Conservation (phyloP, 140 eudicot species). For the Stevia rebaudiana region DNA sequence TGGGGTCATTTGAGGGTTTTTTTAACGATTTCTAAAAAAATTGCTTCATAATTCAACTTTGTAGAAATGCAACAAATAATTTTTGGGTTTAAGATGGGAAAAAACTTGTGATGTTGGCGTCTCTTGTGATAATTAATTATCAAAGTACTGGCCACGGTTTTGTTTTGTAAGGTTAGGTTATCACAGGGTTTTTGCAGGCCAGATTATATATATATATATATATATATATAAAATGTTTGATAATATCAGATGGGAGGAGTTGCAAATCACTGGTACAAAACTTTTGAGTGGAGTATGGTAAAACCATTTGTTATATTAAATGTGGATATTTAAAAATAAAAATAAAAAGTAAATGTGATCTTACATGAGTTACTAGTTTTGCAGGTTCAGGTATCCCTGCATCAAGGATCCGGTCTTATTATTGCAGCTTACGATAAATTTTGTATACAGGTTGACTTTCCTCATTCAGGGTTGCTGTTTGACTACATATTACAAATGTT, state of each 20-base stretch:
- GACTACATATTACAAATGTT: constrained; percentile 13
- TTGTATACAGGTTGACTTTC: constrained; percentile 62
- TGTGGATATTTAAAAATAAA: constrained; percentile 5
- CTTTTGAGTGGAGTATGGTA: constrained; percentile 4
- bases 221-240: not conserved
- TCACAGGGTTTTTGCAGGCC: constrained; percentile 6
- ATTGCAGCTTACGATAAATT: constrained; percentile 48
- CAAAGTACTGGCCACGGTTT: not conserved
- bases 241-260: constrained; percentile 11
- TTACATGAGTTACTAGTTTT: constrained; percentile 53
- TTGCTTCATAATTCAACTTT: not conserved
- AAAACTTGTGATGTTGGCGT: not conserved
- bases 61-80: not conserved
- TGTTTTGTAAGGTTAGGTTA: constrained; percentile 10
- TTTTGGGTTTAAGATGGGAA: constrained; percentile 1
- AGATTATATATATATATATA: not conserved
- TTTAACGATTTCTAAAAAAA: not conserved
- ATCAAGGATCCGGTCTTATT: constrained; percentile 35
- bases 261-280: constrained; percentile 4
- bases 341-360: constrained; percentile 24
- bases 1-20: not conserved
- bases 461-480: constrained; percentile 25
- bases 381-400: constrained; percentile 78
- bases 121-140: not conserved
- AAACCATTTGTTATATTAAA: not conserved